Percentiles rank a stretch among this genome's conserved stretches.
These are phyloP conservation scores for Fomitopsis betulina DNA, from an alignment of 1,284 basidiomycete genomes.

Conservation along the genomic window DNA sequence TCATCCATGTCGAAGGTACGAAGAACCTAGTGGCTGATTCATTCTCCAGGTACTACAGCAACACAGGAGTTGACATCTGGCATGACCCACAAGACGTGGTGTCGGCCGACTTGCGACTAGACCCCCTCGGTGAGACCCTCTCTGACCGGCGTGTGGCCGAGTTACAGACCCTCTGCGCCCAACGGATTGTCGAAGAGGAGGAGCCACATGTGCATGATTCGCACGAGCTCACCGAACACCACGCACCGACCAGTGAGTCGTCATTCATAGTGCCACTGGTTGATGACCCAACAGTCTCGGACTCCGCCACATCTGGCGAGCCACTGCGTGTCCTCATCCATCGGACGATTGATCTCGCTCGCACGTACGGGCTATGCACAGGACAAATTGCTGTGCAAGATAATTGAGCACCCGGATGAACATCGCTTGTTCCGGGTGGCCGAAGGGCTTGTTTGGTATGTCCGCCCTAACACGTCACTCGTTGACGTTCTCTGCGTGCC, in stretches of 20 bases:
- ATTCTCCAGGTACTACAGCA: conserved; percentile 30
- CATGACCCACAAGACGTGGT: conserved; percentile 24
- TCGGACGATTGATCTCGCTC: background rate
- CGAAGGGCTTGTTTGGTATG: conserved; percentile 8
- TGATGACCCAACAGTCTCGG: background rate
- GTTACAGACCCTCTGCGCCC: background rate
- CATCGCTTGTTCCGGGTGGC: background rate
- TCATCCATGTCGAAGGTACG: conserved; percentile 28
- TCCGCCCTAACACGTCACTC: background rate
- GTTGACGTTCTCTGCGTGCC: conserved; percentile 17
- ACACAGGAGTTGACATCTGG: conserved; percentile 15
- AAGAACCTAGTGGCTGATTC: conserved; percentile 30
- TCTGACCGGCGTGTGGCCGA: conserved; percentile 6
- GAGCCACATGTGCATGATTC: background rate
- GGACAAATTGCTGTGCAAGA: background rate
- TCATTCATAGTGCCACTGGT: background rate
- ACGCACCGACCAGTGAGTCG: background rate
- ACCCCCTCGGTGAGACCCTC: conserved; percentile 20
- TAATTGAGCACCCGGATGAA: background rate
- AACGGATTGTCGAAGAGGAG: background rate
- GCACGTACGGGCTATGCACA: background rate
- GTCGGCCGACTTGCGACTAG: conserved; percentile 21
- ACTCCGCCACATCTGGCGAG: too few species aligned
- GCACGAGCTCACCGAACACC: background rate
- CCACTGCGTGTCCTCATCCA: background rate